Conservation (phyloP, 2,329 filamentous ascomycete species). For the Coniosporium tulheliwenetii region DNA sequence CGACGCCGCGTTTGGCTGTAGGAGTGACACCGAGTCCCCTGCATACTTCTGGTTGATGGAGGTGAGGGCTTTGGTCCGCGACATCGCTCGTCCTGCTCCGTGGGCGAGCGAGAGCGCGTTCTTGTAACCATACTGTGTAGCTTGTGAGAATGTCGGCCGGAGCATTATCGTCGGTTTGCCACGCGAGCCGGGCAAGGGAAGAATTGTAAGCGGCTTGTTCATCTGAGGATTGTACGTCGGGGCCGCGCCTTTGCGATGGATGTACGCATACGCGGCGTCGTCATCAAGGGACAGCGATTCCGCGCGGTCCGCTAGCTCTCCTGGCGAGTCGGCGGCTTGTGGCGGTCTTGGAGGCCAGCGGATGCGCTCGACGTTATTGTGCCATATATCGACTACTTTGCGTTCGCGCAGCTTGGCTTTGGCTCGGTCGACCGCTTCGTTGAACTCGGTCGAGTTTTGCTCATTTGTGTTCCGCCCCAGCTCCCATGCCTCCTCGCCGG, state of each 20-base stretch:
- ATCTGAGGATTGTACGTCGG: constrained; percentile 12
- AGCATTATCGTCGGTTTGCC: constrained; percentile 22
- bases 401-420: constrained; percentile 11
- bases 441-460: background rate
- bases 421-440: constrained; percentile 4
- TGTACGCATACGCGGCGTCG: constrained; percentile 6
- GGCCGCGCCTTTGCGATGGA: constrained; percentile 24
- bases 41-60: constrained; percentile 16
- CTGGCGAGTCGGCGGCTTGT: background rate
- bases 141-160: constrained; percentile 13
- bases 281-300: too few species aligned
- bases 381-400: constrained; percentile 20
- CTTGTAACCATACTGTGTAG: constrained; percentile 12
- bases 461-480: constrained; percentile 5
- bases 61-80: constrained; percentile 17
- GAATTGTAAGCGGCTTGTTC: constrained; percentile 11
- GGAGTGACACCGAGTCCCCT: constrained; percentile 12
- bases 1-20: constrained; percentile 9
- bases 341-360: constrained; percentile 14
- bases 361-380: constrained; percentile 19
- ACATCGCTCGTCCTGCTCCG: constrained; percentile 21
- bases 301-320: too few species aligned
- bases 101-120: constrained; percentile 21
- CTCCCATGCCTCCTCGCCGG: constrained; percentile 12
- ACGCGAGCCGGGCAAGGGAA: constrained; percentile 21